These are phyloP conservation scores for Taiozyma onychis DNA, from an alignment of 1,139 yeast species.

Conservation along the genomic window DNA sequence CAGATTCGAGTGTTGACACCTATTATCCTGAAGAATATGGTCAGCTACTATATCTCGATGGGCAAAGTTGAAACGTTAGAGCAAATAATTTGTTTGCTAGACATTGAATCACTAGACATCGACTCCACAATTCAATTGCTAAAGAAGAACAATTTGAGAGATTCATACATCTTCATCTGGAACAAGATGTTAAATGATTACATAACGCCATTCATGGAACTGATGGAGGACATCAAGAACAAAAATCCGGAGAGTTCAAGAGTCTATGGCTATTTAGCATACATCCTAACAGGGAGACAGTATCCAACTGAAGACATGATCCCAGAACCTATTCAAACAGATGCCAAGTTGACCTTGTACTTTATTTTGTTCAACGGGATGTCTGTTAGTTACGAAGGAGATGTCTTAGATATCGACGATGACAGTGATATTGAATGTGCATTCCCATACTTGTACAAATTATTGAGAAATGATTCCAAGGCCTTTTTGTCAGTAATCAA, in stretches of 20 bases:
- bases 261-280: constrained; percentile 59
- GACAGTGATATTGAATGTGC: constrained; percentile 32
- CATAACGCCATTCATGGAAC: constrained; percentile 56
- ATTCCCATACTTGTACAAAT: constrained; percentile 52
- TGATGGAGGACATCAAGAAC: constrained; percentile 35
- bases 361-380: constrained; percentile 49
- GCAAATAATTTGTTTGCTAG: constrained; percentile 61
- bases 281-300: constrained; percentile 67
- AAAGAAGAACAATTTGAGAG: constrained; percentile 45
- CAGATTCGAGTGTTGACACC: constrained; percentile 53
- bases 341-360: constrained; percentile 48
- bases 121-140: constrained; percentile 64
- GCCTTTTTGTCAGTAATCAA: constrained; percentile 61
- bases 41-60: constrained; percentile 40
- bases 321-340: constrained; percentile 24
- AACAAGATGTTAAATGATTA: constrained; percentile 61
- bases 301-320: constrained; percentile 67
- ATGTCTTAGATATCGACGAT: constrained; percentile 24
- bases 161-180: constrained; percentile 64
- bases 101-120: constrained; percentile 59
- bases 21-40: constrained; percentile 50
- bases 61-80: constrained; percentile 50
- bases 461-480: constrained; percentile 47
- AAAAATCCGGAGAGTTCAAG: constrained; percentile 20
- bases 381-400: constrained; percentile 28